phyloP scores from a whole-genome alignment of 2,329 filamentous ascomycete genomes.

The Scedosporium aurantiacum region DNA sequence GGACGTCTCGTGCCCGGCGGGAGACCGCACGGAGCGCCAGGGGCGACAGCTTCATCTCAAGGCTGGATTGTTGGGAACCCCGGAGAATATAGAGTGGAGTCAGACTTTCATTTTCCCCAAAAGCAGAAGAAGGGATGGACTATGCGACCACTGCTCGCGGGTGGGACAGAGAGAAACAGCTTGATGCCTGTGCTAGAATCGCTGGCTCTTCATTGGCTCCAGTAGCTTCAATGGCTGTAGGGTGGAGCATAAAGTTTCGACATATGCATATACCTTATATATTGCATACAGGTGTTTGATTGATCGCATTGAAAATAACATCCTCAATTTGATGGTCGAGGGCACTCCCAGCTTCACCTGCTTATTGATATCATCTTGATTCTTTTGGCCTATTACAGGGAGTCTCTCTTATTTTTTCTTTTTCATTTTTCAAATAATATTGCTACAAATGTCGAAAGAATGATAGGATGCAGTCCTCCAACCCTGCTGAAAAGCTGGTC shows the following conservation, averaged over 20 bases:
- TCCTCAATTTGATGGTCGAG: no score
- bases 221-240: not conserved
- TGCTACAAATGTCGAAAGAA: no score
- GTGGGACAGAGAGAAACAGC: not conserved
- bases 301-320: no score
- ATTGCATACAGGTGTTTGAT: not conserved
- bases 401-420: not conserved
- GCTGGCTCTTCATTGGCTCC: slow-evolving; percentile 1
- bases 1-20: not conserved
- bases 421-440: not conserved
- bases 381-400: not conserved
- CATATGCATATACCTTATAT: slow-evolving; percentile 2
- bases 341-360: no score
- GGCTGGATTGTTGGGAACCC: not conserved
- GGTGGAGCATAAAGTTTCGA: not conserved
- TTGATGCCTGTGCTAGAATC: not conserved
- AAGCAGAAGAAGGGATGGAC: not conserved
- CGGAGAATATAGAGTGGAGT: not conserved
- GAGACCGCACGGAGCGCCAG: slow-evolving; percentile 1
- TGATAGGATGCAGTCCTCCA: not conserved
- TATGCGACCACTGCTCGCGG: not conserved
- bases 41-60: slow-evolving; percentile 1
- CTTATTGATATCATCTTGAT: no score
- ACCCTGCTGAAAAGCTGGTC: not conserved
- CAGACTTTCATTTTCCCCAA: not conserved